These are phyloP conservation scores for Beta lomatogona DNA, from an alignment of 179 eudicot genomes.

Conservation along the genomic window DNA sequence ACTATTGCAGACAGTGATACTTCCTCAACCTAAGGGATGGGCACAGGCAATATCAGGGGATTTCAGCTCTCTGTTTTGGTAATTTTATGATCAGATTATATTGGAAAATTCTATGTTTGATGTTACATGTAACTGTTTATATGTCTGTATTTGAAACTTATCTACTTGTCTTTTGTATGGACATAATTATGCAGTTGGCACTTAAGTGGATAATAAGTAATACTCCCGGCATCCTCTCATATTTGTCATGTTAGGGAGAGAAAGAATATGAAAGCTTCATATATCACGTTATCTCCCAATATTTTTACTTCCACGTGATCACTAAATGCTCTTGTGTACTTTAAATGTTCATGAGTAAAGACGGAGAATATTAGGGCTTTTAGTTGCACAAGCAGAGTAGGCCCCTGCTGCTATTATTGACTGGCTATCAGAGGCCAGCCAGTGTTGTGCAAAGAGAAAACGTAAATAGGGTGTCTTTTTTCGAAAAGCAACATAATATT, in stretches of 20 bases:
- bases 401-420: background rate
- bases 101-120: background rate
- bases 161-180: background rate
- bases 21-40: constrained; percentile 50
- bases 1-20: constrained; percentile 54
- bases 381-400: background rate
- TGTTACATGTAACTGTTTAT: background rate
- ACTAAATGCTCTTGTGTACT: background rate
- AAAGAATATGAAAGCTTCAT: background rate
- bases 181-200: too few species aligned
- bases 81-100: background rate
- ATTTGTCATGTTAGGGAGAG: background rate
- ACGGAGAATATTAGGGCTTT: background rate
- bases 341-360: background rate
- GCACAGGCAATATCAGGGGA: constrained; percentile 24
- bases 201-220: background rate
- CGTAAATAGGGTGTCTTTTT: background rate
- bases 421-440: background rate
- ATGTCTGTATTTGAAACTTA: background rate
- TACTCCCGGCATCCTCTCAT: background rate
- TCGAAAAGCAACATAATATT: background rate
- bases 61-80: constrained; percentile 20
- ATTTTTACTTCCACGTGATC: background rate
- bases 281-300: background rate
- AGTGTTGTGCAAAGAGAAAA: background rate